A percentile compares a stretch with the other conserved stretches of the same genome.
phyloP scores from a whole-genome alignment of 2,329 filamentous ascomycete species.

The Aureobasidium sp. region DNA sequence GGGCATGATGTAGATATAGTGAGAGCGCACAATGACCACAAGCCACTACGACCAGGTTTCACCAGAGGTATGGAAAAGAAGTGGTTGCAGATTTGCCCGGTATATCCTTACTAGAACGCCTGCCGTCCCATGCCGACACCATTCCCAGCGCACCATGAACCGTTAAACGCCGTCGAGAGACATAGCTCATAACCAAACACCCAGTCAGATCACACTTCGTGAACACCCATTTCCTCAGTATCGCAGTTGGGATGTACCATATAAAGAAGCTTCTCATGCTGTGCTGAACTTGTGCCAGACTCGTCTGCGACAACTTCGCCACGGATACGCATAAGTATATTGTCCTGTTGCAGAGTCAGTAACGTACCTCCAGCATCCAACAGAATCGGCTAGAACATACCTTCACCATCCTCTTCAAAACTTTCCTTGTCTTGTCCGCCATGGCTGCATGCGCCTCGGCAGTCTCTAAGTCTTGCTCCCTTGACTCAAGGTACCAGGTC shows the following conservation, averaged over 20 bases:
- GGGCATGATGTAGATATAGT: background rate
- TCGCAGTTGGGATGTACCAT: slow-evolving; percentile 92
- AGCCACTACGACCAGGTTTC: background rate
- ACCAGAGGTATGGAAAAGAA: background rate
- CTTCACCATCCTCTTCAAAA: slow-evolving; percentile 93
- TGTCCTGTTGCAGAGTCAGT: slow-evolving; percentile 38
- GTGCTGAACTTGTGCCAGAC: slow-evolving; percentile 47
- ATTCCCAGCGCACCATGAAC: background rate
- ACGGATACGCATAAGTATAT: slow-evolving; percentile 52
- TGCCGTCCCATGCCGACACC: background rate
- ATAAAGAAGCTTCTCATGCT: slow-evolving; percentile 58
- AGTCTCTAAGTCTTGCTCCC: slow-evolving; percentile 69
- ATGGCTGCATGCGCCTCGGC: slow-evolving; percentile 77
- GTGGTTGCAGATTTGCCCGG: background rate
- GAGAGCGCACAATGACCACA: background rate
- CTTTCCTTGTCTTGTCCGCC: slow-evolving; percentile 65
- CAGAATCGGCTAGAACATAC: slow-evolving; percentile 41
- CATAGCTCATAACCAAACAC: background rate
- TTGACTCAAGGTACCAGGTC: slow-evolving; percentile 86
- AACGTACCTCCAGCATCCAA: background rate
- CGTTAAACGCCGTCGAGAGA: background rate
- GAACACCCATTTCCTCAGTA: slow-evolving; percentile 48
- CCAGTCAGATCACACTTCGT: background rate
- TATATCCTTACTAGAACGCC: background rate
- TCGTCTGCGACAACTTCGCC: slow-evolving; percentile 85